Conservation (phyloP, 2,329 filamentous ascomycete genomes). For the Hypoxylon sp. region DNA sequence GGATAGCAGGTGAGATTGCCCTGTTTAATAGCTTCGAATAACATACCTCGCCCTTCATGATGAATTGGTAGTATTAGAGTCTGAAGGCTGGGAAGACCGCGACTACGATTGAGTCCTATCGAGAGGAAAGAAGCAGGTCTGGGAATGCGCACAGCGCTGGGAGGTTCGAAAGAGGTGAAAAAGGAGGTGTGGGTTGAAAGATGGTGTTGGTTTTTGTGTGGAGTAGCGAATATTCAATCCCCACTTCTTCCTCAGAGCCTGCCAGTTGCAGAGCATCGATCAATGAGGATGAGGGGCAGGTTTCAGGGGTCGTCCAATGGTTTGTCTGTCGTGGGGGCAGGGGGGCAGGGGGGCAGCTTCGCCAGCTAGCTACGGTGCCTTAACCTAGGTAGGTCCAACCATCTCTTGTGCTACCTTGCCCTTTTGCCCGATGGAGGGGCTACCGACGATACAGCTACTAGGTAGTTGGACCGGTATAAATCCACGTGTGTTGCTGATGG, state of each 20-base stretch:
- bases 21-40: constrained; percentile 14
- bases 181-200: constrained; percentile 48
- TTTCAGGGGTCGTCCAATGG: constrained; percentile 40
- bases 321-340: constrained; percentile 27
- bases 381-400: constrained; percentile 6
- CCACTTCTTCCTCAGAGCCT: background rate
- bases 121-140: constrained; percentile 29
- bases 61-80: constrained; percentile 47
- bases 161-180: constrained; percentile 38
- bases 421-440: constrained; percentile 5
- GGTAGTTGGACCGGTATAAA: background rate
- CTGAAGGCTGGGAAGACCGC: constrained; percentile 30
- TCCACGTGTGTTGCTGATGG: background rate
- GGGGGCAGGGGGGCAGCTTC: too few relatives aligned
- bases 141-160: constrained; percentile 46
- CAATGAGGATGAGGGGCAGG: constrained; percentile 37
- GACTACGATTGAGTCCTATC: constrained; percentile 35
- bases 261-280: constrained; percentile 15
- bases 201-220: constrained; percentile 38
- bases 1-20: constrained; percentile 14
- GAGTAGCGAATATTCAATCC: constrained; percentile 31
- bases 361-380: constrained; percentile 9
- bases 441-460: background rate
- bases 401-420: background rate
- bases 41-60: constrained; percentile 70